A percentile compares a stretch with the other conserved stretches of the same genome.
Evolutionary conservation across 2,329 filamentous ascomycete species (phyloP).

Genomic region (Talaromyces sp.): DNA sequence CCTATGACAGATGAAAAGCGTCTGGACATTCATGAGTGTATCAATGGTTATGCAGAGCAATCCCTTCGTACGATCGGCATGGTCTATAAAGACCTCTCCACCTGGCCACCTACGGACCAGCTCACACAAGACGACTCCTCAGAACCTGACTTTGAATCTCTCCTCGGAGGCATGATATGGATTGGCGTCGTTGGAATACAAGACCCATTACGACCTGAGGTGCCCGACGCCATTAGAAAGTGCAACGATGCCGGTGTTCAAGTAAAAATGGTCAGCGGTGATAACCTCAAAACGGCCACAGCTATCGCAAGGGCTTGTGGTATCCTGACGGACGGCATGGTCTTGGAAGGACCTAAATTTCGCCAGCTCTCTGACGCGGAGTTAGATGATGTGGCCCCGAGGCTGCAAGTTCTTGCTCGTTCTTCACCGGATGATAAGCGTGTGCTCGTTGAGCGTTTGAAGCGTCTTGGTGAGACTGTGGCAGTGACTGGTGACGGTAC

Average conservation of each 20-base stretch:
- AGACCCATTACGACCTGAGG: constrained; percentile 66
- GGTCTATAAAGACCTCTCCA: constrained; percentile 67
- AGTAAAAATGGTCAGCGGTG: constrained; percentile 69
- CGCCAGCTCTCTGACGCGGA: constrained; percentile 57
- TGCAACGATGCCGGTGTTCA: constrained; percentile 66
- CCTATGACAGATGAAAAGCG: constrained; percentile 20
- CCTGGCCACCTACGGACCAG: constrained; percentile 57
- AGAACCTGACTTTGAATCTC: constrained; percentile 62
- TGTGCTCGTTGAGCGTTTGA: constrained; percentile 59
- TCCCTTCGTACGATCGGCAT: constrained; percentile 73
- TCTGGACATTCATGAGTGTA: constrained; percentile 30
- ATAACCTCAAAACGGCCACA: constrained; percentile 67
- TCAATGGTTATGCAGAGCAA: constrained; percentile 44
- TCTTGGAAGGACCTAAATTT: constrained; percentile 68
- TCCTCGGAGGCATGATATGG: constrained; percentile 71
- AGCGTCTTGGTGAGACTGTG: constrained; percentile 60
- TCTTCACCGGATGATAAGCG: constrained; percentile 66
- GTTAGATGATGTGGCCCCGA: constrained; percentile 57
- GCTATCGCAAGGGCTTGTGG: constrained; percentile 73
- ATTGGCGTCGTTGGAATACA: constrained; percentile 70
- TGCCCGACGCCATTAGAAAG: constrained; percentile 62
- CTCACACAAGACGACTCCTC: constrained; percentile 57
- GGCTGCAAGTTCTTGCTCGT: constrained; percentile 61
- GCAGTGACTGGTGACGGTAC: constrained; percentile 64
- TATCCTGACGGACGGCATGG: constrained; percentile 58